phyloP scores from a whole-genome alignment of 1,284 basidiomycete genomes.

The Irpex rosettiformis region DNA sequence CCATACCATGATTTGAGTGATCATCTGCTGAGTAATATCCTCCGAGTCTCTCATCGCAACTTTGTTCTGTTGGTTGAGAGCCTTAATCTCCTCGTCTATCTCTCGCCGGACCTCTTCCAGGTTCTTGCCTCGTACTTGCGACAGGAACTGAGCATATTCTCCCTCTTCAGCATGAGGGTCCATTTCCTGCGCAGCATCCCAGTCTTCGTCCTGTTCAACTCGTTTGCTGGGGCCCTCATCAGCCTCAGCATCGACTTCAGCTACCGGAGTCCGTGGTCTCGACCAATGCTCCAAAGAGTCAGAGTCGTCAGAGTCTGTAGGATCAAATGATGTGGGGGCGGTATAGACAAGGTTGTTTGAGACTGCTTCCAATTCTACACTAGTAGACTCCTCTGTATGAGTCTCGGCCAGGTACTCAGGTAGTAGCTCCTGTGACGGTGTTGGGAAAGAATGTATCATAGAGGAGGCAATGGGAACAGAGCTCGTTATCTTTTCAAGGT shows the following conservation, averaged over 20 bases:
- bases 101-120: slow-evolving; percentile 80
- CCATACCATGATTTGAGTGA: slow-evolving; percentile 88
- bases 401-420: too few relatives aligned
- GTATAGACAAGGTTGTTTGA: slow-evolving; percentile 11
- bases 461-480: background rate
- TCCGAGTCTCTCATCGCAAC: slow-evolving; percentile 92
- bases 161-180: slow-evolving; percentile 81
- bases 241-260: too few relatives aligned
- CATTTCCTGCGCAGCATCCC: slow-evolving; percentile 80
- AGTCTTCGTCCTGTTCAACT: slow-evolving; percentile 27
- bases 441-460: background rate
- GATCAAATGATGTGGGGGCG: background rate
- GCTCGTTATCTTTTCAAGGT: background rate
- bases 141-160: slow-evolving; percentile 89
- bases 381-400: background rate
- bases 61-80: slow-evolving; percentile 81
- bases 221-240: slow-evolving; percentile 18
- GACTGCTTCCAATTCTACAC: background rate
- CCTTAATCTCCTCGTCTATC: slow-evolving; percentile 89
- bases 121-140: slow-evolving; percentile 83
- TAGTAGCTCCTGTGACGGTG: background rate
- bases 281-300: slow-evolving; percentile 42
- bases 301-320: slow-evolving; percentile 17
- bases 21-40: slow-evolving; percentile 93
- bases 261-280: slow-evolving; percentile 35